These are phyloP conservation scores for Scleroderma bovista DNA, from an alignment of 768 basidiomycete species.

Conservation along the genomic window DNA sequence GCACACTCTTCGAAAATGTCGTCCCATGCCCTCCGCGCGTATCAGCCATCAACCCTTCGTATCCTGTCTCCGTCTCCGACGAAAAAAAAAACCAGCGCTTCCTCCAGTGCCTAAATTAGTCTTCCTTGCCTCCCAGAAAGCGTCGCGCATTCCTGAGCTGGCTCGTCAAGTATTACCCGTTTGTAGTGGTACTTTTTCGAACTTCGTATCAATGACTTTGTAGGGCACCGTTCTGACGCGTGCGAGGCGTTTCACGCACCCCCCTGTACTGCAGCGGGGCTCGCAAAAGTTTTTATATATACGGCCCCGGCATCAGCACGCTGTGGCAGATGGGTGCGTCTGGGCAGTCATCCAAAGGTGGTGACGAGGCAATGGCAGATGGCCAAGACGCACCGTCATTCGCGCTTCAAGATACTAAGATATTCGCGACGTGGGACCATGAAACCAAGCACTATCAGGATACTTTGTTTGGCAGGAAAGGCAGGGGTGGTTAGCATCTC, in stretches of 20 bases:
- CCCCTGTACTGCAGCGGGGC: slow-evolving; percentile 52
- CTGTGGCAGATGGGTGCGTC: slow-evolving; percentile 30
- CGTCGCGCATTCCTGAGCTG: slow-evolving; percentile 60
- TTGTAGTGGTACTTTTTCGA: slow-evolving; percentile 23
- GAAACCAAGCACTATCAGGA: slow-evolving; percentile 40
- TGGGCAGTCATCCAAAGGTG: slow-evolving; percentile 17
- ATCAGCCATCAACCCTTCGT: slow-evolving; percentile 59
- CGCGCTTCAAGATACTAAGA: slow-evolving; percentile 41
- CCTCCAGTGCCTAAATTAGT: slow-evolving; percentile 45
- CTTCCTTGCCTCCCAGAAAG: slow-evolving; percentile 59
- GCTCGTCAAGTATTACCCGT: slow-evolving; percentile 65
- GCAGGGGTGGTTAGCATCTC: slow-evolving; percentile 17
- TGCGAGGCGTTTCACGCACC: slow-evolving; percentile 59
- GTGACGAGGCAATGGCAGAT: slow-evolving; percentile 16
- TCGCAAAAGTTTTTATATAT: slow-evolving; percentile 35
- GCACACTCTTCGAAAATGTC: slow-evolving; percentile 57
- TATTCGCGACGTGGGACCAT: slow-evolving; percentile 48
- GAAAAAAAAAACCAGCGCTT: slow-evolving; percentile 33
- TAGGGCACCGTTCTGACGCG: slow-evolving; percentile 55
- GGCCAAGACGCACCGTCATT: slow-evolving; percentile 26
- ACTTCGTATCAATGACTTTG: neutral
- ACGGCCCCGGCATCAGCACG: slow-evolving; percentile 37
- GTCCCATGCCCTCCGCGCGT: slow-evolving; percentile 59
- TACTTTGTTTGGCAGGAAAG: slow-evolving; percentile 28
- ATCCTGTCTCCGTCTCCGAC: slow-evolving; percentile 45